phyloP scores from a whole-genome alignment of 73 alveolate species.

The Uronychia setigera region DNA sequence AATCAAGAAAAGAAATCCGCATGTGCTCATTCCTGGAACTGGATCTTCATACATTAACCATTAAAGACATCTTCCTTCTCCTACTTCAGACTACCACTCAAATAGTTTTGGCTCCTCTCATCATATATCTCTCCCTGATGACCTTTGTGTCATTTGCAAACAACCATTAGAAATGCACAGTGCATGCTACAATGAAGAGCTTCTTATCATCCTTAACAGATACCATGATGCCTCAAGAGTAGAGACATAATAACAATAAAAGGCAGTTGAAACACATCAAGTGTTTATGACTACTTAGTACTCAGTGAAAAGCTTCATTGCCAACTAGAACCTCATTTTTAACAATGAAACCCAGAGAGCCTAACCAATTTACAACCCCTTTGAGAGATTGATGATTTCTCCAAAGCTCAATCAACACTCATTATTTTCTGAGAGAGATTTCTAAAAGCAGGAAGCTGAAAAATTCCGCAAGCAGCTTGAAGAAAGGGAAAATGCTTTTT shows the following conservation, averaged over 20 bases:
- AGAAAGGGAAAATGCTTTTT: neutral
- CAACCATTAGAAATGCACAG: constrained; percentile 19
- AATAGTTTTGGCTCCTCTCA: neutral
- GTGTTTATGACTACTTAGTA: too few relatives aligned
- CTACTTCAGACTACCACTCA: neutral
- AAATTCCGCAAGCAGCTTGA: neutral
- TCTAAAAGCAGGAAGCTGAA: neutral
- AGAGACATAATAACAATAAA: neutral
- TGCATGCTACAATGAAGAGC: constrained; percentile 9
- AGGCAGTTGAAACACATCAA: too few relatives aligned
- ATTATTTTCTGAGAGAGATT: too few relatives aligned
- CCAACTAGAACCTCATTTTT: neutral
- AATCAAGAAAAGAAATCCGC: neutral
- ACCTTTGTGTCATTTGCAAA: constrained; percentile 8
- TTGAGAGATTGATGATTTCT: neutral
- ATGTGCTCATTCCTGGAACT: neutral
- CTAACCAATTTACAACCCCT: neutral
- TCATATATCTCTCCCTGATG: neutral
- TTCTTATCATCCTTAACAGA: constrained; percentile 1
- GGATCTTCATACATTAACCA: neutral
- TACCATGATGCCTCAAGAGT: constrained; percentile 1
- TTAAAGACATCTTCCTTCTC: neutral
- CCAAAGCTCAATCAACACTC: too few relatives aligned
- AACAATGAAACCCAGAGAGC: neutral
- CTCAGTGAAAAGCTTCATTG: neutral